Evolutionary conservation across 768 basidiomycete genomes (phyloP).

Genomic region (Pulveroboletus sp.): DNA sequence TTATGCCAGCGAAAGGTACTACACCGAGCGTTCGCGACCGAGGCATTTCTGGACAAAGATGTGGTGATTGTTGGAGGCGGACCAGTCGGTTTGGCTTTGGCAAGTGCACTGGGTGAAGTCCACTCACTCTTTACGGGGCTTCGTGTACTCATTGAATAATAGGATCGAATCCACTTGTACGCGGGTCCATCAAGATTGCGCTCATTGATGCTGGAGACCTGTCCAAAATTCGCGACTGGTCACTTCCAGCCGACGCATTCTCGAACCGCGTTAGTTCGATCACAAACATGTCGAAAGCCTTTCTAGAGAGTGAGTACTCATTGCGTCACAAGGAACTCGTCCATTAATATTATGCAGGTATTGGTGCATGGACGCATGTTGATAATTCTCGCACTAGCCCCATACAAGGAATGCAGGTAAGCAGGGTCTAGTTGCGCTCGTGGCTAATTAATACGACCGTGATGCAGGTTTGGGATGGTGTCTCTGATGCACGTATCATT

Average conservation of each 20-base stretch:
- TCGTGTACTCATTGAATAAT: background rate
- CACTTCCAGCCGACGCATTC: conserved; percentile 45
- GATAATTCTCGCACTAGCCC: conserved; percentile 62
- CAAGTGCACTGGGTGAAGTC: conserved; percentile 73
- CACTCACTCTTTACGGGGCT: background rate
- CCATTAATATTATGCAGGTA: conserved; percentile 42
- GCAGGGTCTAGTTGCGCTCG: conserved; percentile 4
- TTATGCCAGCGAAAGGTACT: conserved; percentile 2
- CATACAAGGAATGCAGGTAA: conserved; percentile 82
- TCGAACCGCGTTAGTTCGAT: conserved; percentile 87
- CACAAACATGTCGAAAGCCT: conserved; percentile 65
- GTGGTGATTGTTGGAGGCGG: conserved; percentile 95
- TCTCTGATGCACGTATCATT: conserved; percentile 72
- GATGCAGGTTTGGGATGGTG: conserved; percentile 83
- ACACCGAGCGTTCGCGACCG: conserved; percentile 17
- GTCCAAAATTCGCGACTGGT: conserved; percentile 64
- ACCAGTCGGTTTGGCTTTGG: conserved; percentile 85
- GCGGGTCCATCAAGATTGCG: conserved; percentile 55
- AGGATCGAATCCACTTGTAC: conserved; percentile 53
- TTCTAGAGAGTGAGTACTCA: conserved; percentile 52
- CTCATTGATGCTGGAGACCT: conserved; percentile 83
- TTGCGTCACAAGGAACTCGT: background rate
- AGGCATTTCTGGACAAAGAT: conserved; percentile 55
- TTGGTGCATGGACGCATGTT: conserved; percentile 81
- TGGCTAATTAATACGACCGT: conserved; percentile 1